Conservation (phyloP, 202 grass and related monocot species). For the Panicum virgatum region DNA sequence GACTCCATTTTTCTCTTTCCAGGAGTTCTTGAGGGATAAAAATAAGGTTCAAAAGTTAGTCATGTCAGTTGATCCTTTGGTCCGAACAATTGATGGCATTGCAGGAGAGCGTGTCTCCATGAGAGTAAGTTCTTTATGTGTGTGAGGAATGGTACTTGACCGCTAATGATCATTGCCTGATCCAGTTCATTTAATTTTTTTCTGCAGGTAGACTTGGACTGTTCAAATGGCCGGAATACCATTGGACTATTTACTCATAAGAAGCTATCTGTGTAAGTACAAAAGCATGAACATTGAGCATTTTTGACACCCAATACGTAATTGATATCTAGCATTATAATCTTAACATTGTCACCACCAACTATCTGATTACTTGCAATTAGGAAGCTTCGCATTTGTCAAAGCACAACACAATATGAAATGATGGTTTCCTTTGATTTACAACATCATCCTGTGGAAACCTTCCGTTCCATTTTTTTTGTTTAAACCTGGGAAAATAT, state of each 20-base stretch:
- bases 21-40: slow-evolving; percentile 85
- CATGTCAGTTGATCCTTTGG: slow-evolving; percentile 68
- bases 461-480: background rate
- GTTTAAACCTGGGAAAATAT: background rate
- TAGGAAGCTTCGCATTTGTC: background rate
- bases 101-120: slow-evolving; percentile 79
- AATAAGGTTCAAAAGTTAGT: slow-evolving; percentile 70
- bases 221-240: slow-evolving; percentile 69
- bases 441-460: background rate
- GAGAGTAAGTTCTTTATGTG: slow-evolving; percentile 57
- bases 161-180: slow-evolving; percentile 7
- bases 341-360: background rate
- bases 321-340: background rate
- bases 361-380: background rate
- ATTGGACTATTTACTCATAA: slow-evolving; percentile 84
- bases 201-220: slow-evolving; percentile 89
- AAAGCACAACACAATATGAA: background rate
- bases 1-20: background rate
- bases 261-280: slow-evolving; percentile 85
- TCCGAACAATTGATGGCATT: slow-evolving; percentile 81
- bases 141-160: slow-evolving; percentile 9
- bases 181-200: slow-evolving; percentile 28
- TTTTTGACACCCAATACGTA: slow-evolving; percentile 12
- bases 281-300: background rate
- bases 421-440: background rate